Evolutionary conservation across 1,284 basidiomycete genomes (phyloP).

Genomic region (Puccinia brachypodii): DNA sequence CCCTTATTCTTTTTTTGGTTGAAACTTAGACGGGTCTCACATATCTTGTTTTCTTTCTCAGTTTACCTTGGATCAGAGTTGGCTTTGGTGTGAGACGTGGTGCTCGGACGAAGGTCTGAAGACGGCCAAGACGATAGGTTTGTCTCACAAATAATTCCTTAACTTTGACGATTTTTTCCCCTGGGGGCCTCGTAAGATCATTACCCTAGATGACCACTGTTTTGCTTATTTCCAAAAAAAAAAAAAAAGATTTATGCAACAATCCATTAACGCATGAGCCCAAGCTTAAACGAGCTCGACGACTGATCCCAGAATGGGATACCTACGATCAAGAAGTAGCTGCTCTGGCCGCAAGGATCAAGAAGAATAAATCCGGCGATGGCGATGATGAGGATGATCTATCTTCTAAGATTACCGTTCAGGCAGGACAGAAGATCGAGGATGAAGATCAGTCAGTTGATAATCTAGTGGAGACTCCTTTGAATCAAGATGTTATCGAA

Average conservation of each 20-base stretch:
- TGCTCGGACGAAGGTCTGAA: slow-evolving; percentile 76
- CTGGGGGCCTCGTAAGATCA: slow-evolving; percentile 16
- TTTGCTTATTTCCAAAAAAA: neutral
- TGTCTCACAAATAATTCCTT: slow-evolving; percentile 54
- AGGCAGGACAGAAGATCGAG: slow-evolving; percentile 16
- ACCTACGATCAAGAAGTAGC: slow-evolving; percentile 69
- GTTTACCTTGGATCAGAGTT: slow-evolving; percentile 82
- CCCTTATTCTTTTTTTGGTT: neutral
- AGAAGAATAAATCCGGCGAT: slow-evolving; percentile 12
- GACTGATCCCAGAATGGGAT: slow-evolving; percentile 97
- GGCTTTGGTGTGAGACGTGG: slow-evolving; percentile 76
- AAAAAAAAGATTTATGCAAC: slow-evolving; percentile 57
- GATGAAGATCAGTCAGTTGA: neutral
- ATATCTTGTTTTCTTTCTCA: slow-evolving; percentile 54
- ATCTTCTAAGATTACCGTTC: neutral
- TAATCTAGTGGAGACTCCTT: neutral
- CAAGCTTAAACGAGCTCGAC: slow-evolving; percentile 78
- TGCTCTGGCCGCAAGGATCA: slow-evolving; percentile 54
- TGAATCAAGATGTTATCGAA: neutral
- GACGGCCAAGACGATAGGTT: slow-evolving; percentile 82
- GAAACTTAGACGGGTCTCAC: neutral
- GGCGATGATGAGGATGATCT: neutral
- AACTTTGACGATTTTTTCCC: slow-evolving; percentile 54
- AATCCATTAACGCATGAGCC: slow-evolving; percentile 67
- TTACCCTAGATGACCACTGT: neutral